Conservation (phyloP, 2,329 filamentous ascomycete genomes). For the Grosmannia clavigera region DNA sequence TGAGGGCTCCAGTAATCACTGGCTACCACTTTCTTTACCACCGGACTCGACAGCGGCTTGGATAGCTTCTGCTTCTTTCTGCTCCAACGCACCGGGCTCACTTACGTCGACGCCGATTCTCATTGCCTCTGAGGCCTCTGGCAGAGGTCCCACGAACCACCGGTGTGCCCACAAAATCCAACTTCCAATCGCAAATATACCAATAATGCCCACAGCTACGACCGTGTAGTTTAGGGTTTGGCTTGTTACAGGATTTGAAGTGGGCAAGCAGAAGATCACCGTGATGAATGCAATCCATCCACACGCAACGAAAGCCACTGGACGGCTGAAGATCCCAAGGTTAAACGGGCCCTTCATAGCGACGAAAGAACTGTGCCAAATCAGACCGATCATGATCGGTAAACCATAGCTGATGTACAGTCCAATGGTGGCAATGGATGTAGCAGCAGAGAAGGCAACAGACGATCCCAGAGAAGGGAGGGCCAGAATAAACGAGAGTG, state of each 20-base stretch:
- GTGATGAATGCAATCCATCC: conserved; percentile 43
- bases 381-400: conserved; percentile 40
- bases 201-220: conserved; percentile 45
- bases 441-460: conserved; percentile 45
- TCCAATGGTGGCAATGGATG: conserved; percentile 46
- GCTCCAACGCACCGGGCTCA: conserved; percentile 30
- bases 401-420: conserved; percentile 47
- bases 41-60: neutral
- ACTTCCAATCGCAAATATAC: conserved; percentile 28
- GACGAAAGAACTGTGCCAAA: conserved; percentile 36
- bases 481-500: conserved; percentile 40
- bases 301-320: conserved; percentile 33
- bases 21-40: neutral
- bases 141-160: conserved; percentile 45
- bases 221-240: conserved; percentile 48
- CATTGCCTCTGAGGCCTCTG: conserved; percentile 38
- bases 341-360: conserved; percentile 43
- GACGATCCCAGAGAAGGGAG: conserved; percentile 40
- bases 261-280: conserved; percentile 45
- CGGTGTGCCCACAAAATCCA: conserved; percentile 40
- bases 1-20: neutral
- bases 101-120: conserved; percentile 32
- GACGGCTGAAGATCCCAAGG: conserved; percentile 30
- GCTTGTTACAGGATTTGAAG: conserved; percentile 39
- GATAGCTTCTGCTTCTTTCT: conserved; percentile 17